Percentiles rank a stretch among this genome's conserved stretches.
Evolutionary conservation across 2,329 filamentous ascomycete species (phyloP).

Genomic region (Alternaria consortialis): DNA sequence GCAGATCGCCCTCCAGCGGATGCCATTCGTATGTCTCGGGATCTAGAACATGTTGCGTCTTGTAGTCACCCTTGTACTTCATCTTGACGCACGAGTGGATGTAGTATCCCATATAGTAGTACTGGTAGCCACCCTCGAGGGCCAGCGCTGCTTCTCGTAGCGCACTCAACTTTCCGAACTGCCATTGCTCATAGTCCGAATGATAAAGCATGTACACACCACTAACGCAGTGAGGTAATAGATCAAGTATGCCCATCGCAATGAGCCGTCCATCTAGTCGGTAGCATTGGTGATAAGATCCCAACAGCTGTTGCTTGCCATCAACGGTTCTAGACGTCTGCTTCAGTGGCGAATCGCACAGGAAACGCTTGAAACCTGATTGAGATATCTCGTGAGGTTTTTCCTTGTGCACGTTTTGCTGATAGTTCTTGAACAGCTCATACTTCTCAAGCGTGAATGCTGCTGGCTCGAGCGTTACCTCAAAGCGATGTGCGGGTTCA

Average conservation of each 20-base stretch:
- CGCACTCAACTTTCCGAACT: slow-evolving; percentile 79
- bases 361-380: slow-evolving; percentile 73
- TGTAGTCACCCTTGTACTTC: slow-evolving; percentile 84
- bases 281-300: slow-evolving; percentile 85
- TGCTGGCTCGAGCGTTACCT: slow-evolving; percentile 75
- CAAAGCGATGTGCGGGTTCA: slow-evolving; percentile 72
- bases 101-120: slow-evolving; percentile 87
- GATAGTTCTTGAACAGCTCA: slow-evolving; percentile 76
- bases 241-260: slow-evolving; percentile 78
- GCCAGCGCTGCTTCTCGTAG: slow-evolving; percentile 77
- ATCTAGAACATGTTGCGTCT: slow-evolving; percentile 77
- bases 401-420: slow-evolving; percentile 76
- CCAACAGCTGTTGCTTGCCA: slow-evolving; percentile 67
- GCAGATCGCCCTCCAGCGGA: slow-evolving; percentile 62
- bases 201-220: slow-evolving; percentile 87
- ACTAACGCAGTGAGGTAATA: slow-evolving; percentile 79
- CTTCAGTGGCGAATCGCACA: slow-evolving; percentile 74
- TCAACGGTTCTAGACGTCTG: slow-evolving; percentile 55
- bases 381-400: slow-evolving; percentile 65
- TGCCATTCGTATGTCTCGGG: slow-evolving; percentile 72
- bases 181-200: slow-evolving; percentile 73
- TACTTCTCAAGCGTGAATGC: slow-evolving; percentile 80
- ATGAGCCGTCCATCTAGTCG: slow-evolving; percentile 78
- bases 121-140: slow-evolving; percentile 72
- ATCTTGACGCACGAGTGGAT: slow-evolving; percentile 85